Base-by-base conservation (phyloP, 768 basidiomycete species). In the Cyclocybe cylindracea region DNA sequence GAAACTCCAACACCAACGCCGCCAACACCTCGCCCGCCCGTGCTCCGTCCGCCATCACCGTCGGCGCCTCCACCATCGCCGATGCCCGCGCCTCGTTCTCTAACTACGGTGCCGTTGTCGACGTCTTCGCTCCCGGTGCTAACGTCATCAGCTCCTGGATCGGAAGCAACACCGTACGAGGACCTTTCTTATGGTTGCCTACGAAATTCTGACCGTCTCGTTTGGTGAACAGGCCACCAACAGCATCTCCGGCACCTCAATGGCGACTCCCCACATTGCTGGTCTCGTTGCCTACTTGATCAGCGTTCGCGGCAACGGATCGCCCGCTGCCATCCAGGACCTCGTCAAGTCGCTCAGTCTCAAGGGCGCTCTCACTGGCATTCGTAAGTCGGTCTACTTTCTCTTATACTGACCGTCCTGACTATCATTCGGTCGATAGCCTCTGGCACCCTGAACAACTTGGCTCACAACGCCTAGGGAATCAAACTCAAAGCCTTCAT, bases 271-370 rank as follows among this genome's bases (percentile, higher is more conserved):
- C 32, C 71, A 75, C 50, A 55, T 77, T 44, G 63, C 73, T 16
- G 75, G 75, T 19, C 57, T 76, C 38, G 63, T 73, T 37, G 73
- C 75, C 19, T 71, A 72, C 52, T 52, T 74, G 38, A 66, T 75
- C 44, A 53, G 51, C 14, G 50, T 63, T 16, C 48, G 68, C 16
- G 73, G 73, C 7, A 72, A 72, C 46, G 39, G 46, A 24, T 51
- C 63, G 36, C 75, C 76, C 9, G 70, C 67, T 10, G 61, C 53
- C 10, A 69, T 75, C 54, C 53, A 50, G 19, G 52, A 52, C 19
- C 58, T 57, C 31, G 36, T 77, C 54, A 53, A 67, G 55, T 50
- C 16, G 31, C 58, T 70, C 29, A 50, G 58, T 32, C 45, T 67
- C 34, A 70, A 69, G 54, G 62, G 56, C 29, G 66, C 55, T 44